These are phyloP conservation scores for Acer saccharum DNA, from an alignment of 345 rosid species.

Conservation along the genomic window DNA sequence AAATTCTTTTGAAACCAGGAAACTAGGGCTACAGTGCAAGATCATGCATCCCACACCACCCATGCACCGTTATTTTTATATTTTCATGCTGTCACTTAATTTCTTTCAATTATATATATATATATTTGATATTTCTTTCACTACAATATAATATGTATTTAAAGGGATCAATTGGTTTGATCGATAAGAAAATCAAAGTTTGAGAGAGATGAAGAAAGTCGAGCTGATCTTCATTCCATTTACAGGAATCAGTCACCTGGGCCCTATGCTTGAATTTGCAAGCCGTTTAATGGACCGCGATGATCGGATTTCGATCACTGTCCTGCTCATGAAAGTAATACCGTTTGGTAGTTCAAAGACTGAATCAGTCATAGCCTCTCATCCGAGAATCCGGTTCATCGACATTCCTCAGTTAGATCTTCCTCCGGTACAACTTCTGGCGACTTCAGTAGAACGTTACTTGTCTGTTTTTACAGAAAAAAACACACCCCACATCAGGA, in stretches of 20 bases:
- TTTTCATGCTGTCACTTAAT: too few species aligned
- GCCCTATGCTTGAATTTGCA: slow-evolving; percentile 47
- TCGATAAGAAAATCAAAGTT: too few species aligned
- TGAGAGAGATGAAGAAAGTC: slow-evolving; percentile 21
- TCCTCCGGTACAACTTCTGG: slow-evolving; percentile 22
- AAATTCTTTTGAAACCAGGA: too few species aligned
- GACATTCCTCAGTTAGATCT: slow-evolving; percentile 31
- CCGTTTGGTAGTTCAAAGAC: not conserved
- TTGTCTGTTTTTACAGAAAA: slow-evolving; percentile 6
- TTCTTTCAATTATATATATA: too few species aligned
- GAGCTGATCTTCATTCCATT: slow-evolving; percentile 40
- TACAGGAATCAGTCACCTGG: slow-evolving; percentile 45
- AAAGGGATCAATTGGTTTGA: too few species aligned
- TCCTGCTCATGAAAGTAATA: slow-evolving; percentile 24
- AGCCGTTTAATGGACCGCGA: slow-evolving; percentile 40
- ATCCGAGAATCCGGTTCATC: slow-evolving; percentile 31
- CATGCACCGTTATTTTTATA: too few species aligned
- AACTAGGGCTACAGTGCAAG: too few species aligned
- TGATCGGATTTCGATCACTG: slow-evolving; percentile 30
- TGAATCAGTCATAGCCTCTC: slow-evolving; percentile 11
- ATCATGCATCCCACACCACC: too few species aligned
- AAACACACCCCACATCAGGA: slow-evolving; percentile 20
- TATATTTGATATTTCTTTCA: too few species aligned
- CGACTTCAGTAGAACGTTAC: slow-evolving; percentile 21
- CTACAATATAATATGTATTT: too few species aligned